phyloP scores from a whole-genome alignment of 371 early-diverging fungal genomes.

The Mortierella sp. region DNA sequence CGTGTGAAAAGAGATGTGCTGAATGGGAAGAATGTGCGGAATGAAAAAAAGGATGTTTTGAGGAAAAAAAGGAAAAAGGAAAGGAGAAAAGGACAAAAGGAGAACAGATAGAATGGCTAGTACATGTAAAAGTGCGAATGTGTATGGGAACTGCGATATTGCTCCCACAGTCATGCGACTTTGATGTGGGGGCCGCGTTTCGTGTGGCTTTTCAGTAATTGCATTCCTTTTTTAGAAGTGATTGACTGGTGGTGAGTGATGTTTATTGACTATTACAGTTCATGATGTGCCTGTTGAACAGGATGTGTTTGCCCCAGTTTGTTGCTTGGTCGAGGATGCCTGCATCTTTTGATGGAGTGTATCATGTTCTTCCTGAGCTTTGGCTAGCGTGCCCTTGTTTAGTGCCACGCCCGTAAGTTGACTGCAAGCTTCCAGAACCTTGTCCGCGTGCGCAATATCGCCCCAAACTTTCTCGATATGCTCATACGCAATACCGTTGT shows the following conservation, averaged over 20 bases:
- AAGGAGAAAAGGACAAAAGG: slow-evolving; percentile 3
- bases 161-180: neutral
- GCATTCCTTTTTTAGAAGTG: too few species aligned
- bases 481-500: slow-evolving; percentile 47
- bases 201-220: too few species aligned
- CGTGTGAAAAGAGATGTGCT: too few species aligned
- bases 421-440: slow-evolving; percentile 44
- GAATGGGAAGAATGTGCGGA: neutral
- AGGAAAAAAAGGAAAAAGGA: neutral
- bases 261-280: neutral
- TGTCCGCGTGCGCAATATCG: slow-evolving; percentile 47
- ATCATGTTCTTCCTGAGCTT: slow-evolving; percentile 35
- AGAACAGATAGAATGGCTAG: neutral
- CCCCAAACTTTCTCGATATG: slow-evolving; percentile 56
- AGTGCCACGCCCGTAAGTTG: slow-evolving; percentile 32
- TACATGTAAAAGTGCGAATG: neutral
- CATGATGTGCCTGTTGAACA: neutral
- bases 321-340: slow-evolving; percentile 18
- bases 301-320: neutral
- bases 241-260: neutral
- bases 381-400: slow-evolving; percentile 6
- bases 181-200: neutral
- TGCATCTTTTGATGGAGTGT: slow-evolving; percentile 36
- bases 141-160: neutral
- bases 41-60: slow-evolving; percentile 3